Evolutionary conservation across 495 filamentous ascomycete genomes (phyloP), one percentile per base, ranked within the genome.

Genomic region (Penicillium diatomitis): DNA sequence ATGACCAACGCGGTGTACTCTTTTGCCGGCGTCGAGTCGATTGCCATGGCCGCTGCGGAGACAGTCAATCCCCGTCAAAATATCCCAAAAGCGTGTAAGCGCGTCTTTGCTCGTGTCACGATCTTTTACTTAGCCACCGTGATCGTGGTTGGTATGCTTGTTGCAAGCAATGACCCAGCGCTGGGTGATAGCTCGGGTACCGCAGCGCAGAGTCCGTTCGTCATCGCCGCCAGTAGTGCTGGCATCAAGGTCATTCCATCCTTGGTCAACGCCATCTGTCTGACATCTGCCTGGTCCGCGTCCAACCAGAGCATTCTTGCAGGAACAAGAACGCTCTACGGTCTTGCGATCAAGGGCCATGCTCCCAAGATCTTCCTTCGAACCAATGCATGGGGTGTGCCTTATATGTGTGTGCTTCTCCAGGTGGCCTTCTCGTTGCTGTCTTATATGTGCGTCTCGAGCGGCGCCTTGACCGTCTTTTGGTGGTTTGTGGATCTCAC

Each of bases 331-430:
- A 65, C 72, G 4, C 53, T 78, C 1, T 76, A 74, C 37, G 60
- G 72, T 46, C 63, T 74, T 20, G 71, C 71, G 4, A 44, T 70
- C 37, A 67, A 73, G 27, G 65, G 68, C 9, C 70, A 73, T 46
- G 73, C 73, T 2, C 70, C 73, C 7, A 63, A 56, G 35, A 51
- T 74, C 38, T 74, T 83, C 56, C 63, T 83, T 8, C 59, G 67
- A 1, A 84, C 79, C 2, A 82, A 73, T 37, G 74, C 69, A 27
- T 76, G 77, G 65, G 83, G 83, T 39, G 76, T 81, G 4, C 80
- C 81, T 3, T 82, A 79, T 46, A 69, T 72, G 52, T 81, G 78
- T 51, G 76, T 81, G 2, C 38, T 69, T 6, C 50, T 78, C 35
- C 78, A 79, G 44, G 59, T 72, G 0, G 62, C 62, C 6, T 79